A percentile compares a stretch with the other conserved stretches of the same genome.
phyloP scores from a whole-genome alignment of 1,284 basidiomycete genomes.

The Boletus smithii region DNA sequence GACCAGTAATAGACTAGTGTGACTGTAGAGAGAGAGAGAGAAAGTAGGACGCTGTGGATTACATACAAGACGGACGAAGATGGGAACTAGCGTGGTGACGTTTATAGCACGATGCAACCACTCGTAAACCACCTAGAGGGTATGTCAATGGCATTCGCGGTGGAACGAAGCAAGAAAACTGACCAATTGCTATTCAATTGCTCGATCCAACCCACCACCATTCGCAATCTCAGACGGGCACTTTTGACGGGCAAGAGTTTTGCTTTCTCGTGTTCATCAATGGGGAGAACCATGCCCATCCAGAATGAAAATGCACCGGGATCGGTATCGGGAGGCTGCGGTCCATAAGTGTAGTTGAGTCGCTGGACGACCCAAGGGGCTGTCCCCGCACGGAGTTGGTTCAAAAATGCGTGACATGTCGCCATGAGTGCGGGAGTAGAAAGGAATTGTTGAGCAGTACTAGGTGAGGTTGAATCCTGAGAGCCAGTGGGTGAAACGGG shows the following conservation, averaged over 20 bases:
- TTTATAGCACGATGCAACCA: slow-evolving; percentile 40
- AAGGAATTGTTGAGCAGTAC: slow-evolving; percentile 26
- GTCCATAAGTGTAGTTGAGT: slow-evolving; percentile 72
- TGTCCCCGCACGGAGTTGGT: slow-evolving; percentile 74
- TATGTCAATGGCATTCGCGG: slow-evolving; percentile 13
- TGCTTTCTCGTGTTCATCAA: slow-evolving; percentile 92
- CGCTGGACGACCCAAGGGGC: slow-evolving; percentile 91
- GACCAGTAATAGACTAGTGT: slow-evolving; percentile 10
- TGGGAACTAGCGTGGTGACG: not conserved
- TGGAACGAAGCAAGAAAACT: slow-evolving; percentile 20
- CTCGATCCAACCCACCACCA: slow-evolving; percentile 94
- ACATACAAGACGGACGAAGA: slow-evolving; percentile 18
- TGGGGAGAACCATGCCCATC: slow-evolving; percentile 91
- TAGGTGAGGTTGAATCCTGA: slow-evolving; percentile 16
- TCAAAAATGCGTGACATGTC: slow-evolving; percentile 77
- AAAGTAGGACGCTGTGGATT: slow-evolving; percentile 9
- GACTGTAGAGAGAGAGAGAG: not conserved
- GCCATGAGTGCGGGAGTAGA: slow-evolving; percentile 73
- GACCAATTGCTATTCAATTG: slow-evolving; percentile 69
- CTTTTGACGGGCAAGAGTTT: slow-evolving; percentile 89
- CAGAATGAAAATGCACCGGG: slow-evolving; percentile 79
- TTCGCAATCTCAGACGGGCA: slow-evolving; percentile 70
- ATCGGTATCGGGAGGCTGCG: slow-evolving; percentile 65
- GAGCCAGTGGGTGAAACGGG: slow-evolving; percentile 3
- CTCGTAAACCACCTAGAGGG: slow-evolving; percentile 47